These are phyloP conservation scores for Phytopythium mirpurense DNA, from an alignment of 352 stramenopile genomes.

Conservation along the genomic window DNA sequence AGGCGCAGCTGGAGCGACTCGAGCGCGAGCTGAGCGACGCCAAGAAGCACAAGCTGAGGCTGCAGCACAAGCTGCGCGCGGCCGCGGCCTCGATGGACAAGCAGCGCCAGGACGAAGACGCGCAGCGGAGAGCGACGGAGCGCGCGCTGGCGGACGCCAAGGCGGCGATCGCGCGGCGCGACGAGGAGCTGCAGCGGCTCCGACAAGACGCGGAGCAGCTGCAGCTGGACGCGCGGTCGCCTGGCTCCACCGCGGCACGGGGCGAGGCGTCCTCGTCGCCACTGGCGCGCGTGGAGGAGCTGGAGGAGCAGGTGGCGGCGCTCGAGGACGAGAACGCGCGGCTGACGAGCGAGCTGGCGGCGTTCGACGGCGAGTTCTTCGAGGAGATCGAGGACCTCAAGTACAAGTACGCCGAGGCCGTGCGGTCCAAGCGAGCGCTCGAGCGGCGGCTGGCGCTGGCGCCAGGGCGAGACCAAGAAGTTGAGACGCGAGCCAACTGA, in stretches of 20 bases:
- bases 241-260: slow-evolving; percentile 8
- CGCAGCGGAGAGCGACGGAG: slow-evolving; percentile 1
- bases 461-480: no score
- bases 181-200: slow-evolving; percentile 21
- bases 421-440: slow-evolving; percentile 70
- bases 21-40: slow-evolving; percentile 31
- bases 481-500: no score
- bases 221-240: slow-evolving; percentile 10
- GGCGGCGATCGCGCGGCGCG: slow-evolving; percentile 9
- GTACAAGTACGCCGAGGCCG: slow-evolving; percentile 89
- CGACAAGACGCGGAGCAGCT: slow-evolving; percentile 14
- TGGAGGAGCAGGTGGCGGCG: slow-evolving; percentile 30
- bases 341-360: slow-evolving; percentile 73
- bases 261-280: background rate
- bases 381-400: slow-evolving; percentile 96
- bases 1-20: slow-evolving; percentile 34
- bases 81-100: slow-evolving; percentile 11
- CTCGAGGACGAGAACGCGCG: slow-evolving; percentile 73
- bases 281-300: slow-evolving; percentile 23
- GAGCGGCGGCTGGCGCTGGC: slow-evolving; percentile 23
- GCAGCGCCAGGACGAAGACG: slow-evolving; percentile 22
- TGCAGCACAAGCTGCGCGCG: slow-evolving; percentile 58
- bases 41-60: slow-evolving; percentile 55
- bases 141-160: background rate
- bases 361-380: slow-evolving; percentile 94